These are phyloP conservation scores for Salinomyces thailandicus DNA, from an alignment of 2,329 filamentous ascomycete species.

Conservation along the genomic window DNA sequence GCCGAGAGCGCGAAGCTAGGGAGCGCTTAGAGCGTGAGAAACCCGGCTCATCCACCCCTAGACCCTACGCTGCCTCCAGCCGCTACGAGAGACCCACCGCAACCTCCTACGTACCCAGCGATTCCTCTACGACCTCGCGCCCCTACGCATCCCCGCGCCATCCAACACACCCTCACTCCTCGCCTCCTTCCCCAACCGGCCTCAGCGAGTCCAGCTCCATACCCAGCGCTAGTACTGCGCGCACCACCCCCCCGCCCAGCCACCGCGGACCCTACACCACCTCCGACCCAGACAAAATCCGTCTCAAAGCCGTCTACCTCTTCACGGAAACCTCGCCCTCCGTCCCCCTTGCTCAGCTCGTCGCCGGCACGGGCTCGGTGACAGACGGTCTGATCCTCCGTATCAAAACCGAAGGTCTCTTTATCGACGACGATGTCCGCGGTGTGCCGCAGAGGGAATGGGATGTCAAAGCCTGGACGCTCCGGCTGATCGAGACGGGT, in stretches of 20 bases:
- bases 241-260: conserved; percentile 65
- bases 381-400: conserved; percentile 87
- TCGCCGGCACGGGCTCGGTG: conserved; percentile 72
- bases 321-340: conserved; percentile 84
- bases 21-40: conserved; percentile 24
- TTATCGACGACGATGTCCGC: conserved; percentile 92
- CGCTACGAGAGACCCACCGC: conserved; percentile 42
- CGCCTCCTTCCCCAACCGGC: conserved; percentile 33
- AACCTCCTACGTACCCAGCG: conserved; percentile 49
- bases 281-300: conserved; percentile 88
- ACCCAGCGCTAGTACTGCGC: conserved; percentile 69
- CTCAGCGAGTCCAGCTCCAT: conserved; percentile 82
- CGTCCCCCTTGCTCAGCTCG: conserved; percentile 81
- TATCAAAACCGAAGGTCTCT: conserved; percentile 87
- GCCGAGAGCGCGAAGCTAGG: conserved; percentile 25
- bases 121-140: conserved; percentile 45
- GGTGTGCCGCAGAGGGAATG: conserved; percentile 91
- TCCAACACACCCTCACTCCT: conserved; percentile 36
- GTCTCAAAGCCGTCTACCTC: conserved; percentile 83
- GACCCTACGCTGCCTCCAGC: conserved; percentile 16
- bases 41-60: conserved; percentile 13
- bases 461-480: conserved; percentile 97
- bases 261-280: conserved; percentile 71
- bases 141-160: conserved; percentile 24
- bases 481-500: conserved; percentile 71